phyloP scores from a whole-genome alignment of 208 protist genomes.

The Leishmania tropica region DNA sequence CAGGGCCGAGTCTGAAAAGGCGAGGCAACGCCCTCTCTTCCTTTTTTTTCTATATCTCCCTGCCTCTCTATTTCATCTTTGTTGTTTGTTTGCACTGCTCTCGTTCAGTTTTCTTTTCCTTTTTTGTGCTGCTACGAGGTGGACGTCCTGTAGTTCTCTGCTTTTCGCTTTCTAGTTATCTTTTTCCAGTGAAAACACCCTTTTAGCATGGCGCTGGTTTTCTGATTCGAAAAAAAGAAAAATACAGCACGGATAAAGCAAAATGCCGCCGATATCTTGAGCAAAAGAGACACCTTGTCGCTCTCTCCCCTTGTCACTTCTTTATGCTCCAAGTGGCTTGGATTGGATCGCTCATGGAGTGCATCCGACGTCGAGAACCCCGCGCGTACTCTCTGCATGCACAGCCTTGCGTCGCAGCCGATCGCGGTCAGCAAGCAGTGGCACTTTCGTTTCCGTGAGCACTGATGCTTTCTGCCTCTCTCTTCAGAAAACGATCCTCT shows the following conservation, averaged over 20 bases:
- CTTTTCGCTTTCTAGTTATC: neutral
- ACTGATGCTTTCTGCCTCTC: neutral
- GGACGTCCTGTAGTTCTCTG: neutral
- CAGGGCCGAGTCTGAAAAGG: neutral
- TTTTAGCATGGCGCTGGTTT: neutral
- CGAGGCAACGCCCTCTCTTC: neutral
- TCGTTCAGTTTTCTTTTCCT: neutral
- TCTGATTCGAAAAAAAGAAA: neutral
- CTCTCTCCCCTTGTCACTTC: neutral
- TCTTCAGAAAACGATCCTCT: neutral
- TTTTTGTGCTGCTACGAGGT: neutral
- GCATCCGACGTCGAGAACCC: neutral
- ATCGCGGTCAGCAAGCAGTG: neutral
- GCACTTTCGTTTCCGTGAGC: neutral
- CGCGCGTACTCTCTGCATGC: neutral
- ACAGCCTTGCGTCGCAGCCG: neutral
- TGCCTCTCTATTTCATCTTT: neutral
- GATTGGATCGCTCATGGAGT: neutral
- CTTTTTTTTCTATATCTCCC: neutral
- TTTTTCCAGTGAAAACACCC: neutral
- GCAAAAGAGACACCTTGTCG: neutral
- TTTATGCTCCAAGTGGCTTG: neutral
- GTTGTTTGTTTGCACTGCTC: neutral
- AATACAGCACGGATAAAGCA: neutral
- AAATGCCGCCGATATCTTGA: neutral